Evolutionary conservation across 2,329 filamentous ascomycete genomes (phyloP).

Genomic region (Aspergillus pseudonomiae): DNA sequence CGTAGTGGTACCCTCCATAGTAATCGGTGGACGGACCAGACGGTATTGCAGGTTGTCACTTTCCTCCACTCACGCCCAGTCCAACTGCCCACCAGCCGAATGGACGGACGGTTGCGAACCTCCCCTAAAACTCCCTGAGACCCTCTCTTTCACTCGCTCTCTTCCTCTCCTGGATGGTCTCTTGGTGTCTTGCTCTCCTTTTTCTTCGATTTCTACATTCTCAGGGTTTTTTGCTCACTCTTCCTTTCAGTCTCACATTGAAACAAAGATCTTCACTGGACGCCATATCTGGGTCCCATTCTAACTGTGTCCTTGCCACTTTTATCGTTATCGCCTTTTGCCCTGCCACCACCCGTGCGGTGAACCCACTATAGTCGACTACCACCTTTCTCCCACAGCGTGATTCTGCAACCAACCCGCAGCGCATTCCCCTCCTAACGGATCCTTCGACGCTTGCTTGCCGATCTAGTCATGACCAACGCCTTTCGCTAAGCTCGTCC

Average conservation of each 20-base stretch:
- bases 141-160: conserved; percentile 7
- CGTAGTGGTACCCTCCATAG: not conserved
- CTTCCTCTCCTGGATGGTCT: not conserved
- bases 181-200: conserved; percentile 3
- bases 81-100: conserved; percentile 11
- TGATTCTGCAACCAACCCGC: conserved; percentile 18
- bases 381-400: conserved; percentile 14
- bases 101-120: conserved; percentile 11
- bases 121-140: conserved; percentile 18
- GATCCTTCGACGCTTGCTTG: conserved; percentile 9
- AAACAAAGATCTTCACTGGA: conserved; percentile 1
- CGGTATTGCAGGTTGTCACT: conserved; percentile 9
- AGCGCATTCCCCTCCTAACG: conserved; percentile 7
- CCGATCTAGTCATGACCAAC: conserved; percentile 26
- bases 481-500: conserved; percentile 24
- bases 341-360: conserved; percentile 12
- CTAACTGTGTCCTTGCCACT: conserved; percentile 9
- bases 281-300: not conserved
- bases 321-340: conserved; percentile 7
- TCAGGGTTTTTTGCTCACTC: not conserved
- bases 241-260: conserved; percentile 1
- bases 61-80: conserved; percentile 5
- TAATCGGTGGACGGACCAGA: conserved; percentile 7
- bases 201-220: not conserved
- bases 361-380: conserved; percentile 9